phyloP scores from a whole-genome alignment of 345 rosid genomes.

The Rhodamnia argentea region DNA sequence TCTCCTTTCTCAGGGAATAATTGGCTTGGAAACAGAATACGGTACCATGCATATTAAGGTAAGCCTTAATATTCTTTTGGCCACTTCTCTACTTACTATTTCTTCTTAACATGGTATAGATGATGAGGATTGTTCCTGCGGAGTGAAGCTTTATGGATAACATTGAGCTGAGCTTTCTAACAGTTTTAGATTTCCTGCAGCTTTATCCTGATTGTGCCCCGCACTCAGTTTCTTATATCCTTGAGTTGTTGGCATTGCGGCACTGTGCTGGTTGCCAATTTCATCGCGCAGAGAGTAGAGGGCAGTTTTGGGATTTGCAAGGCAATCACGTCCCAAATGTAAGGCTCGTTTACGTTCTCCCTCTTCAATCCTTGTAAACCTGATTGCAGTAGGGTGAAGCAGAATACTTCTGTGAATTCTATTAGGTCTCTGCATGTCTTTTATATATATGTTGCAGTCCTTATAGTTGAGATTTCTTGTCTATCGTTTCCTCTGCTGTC shows the following conservation, averaged over 20 bases:
- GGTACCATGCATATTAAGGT: conserved; percentile 82
- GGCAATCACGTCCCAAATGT: conserved; percentile 76
- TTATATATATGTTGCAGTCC: not conserved
- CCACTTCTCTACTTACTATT: not conserved
- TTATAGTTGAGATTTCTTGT: not conserved
- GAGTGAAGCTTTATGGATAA: not conserved
- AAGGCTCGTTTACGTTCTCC: conserved; percentile 6
- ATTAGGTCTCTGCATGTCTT: not conserved
- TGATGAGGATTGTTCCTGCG: not conserved
- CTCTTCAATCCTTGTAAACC: not conserved
- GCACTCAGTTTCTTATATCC: conserved; percentile 70
- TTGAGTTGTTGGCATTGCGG: conserved; percentile 58
- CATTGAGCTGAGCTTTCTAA: not conserved
- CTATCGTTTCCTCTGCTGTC: not conserved
- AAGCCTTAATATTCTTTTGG: conserved; percentile 8
- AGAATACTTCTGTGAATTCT: not conserved
- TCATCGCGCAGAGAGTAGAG: conserved; percentile 74
- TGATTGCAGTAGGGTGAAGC: not conserved
- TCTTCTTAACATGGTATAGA: not conserved
- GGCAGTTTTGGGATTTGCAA: conserved; percentile 65
- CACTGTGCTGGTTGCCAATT: conserved; percentile 94
- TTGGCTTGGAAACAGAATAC: conserved; percentile 70
- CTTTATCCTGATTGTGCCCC: conserved; percentile 96
- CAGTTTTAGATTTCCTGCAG: conserved; percentile 24
- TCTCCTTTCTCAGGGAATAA: conserved; percentile 46